A percentile compares a stretch with the other conserved stretches of the same genome.
phyloP scores from a whole-genome alignment of 768 basidiomycete genomes.

The Boletus speciosus region DNA sequence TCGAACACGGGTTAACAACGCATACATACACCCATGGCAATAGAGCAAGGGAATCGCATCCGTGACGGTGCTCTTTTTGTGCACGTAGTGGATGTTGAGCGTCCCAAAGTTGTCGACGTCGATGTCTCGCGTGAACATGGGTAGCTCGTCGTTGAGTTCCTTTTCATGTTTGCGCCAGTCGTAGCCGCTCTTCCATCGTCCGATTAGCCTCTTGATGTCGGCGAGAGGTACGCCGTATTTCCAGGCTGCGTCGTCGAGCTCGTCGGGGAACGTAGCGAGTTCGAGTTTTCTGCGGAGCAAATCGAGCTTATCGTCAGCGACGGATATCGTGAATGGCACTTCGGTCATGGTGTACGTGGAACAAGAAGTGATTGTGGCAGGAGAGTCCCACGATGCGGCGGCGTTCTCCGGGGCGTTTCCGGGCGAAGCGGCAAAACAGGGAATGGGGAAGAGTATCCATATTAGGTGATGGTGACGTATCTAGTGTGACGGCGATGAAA shows the following conservation, averaged over 20 bases:
- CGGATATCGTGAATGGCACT: constrained; percentile 43
- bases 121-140: constrained; percentile 54
- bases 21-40: constrained; percentile 53
- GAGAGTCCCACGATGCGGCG: not conserved
- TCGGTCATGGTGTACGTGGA: constrained; percentile 27
- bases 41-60: constrained; percentile 59
- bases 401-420: not conserved
- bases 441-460: constrained; percentile 1
- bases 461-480: constrained; percentile 9
- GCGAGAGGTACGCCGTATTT: constrained; percentile 51
- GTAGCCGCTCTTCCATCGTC: constrained; percentile 50
- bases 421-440: not conserved
- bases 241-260: constrained; percentile 48
- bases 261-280: constrained; percentile 51
- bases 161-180: constrained; percentile 56
- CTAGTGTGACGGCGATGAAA: not conserved
- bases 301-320: constrained; percentile 42
- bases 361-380: not conserved
- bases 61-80: constrained; percentile 42
- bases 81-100: constrained; percentile 57
- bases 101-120: constrained; percentile 44
- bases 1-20: not conserved
- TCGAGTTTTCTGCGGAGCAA: constrained; percentile 45
- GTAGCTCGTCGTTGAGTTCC: constrained; percentile 47
- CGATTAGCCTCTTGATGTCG: constrained; percentile 46